Conservation (phyloP, 192 early-diverging fungal genomes). For the Cladochytrium replicatum region DNA sequence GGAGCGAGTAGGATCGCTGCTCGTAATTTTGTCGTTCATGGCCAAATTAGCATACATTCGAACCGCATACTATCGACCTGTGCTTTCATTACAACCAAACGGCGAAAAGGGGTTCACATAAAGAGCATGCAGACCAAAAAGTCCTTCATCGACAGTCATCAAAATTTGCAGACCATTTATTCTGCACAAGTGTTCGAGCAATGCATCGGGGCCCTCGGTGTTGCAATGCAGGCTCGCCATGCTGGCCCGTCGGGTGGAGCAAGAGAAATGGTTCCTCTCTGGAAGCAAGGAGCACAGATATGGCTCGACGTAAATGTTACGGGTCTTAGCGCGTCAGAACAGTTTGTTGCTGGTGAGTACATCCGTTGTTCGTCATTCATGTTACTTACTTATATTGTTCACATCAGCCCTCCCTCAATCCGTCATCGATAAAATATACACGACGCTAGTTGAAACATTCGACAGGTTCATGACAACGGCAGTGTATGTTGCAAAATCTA, state of each 20-base stretch:
- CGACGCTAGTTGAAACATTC: constrained; percentile 46
- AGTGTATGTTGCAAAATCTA: constrained; percentile 29
- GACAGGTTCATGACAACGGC: constrained; percentile 48
- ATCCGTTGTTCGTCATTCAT: not conserved
- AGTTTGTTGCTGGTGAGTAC: constrained; percentile 8
- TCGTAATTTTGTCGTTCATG: too few species aligned
- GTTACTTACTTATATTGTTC: too few species aligned
- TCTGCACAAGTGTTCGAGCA: constrained; percentile 25
- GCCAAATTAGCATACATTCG: too few species aligned
- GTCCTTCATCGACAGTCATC: constrained; percentile 44
- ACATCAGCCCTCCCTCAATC: constrained; percentile 43
- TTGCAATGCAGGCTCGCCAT: constrained; percentile 66
- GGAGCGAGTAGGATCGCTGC: too few species aligned
- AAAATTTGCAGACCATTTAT: constrained; percentile 34
- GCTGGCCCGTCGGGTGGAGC: constrained; percentile 61
- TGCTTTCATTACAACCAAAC: constrained; percentile 8
- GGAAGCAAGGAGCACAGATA: constrained; percentile 56
- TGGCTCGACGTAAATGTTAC: constrained; percentile 43
- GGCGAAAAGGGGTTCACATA: constrained; percentile 68
- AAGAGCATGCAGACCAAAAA: constrained; percentile 43
- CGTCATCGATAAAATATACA: constrained; percentile 40
- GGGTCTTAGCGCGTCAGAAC: constrained; percentile 25
- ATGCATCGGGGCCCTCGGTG: constrained; percentile 40
- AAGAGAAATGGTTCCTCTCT: constrained; percentile 60
- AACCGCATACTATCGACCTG: too few species aligned